A percentile compares a stretch with the other conserved stretches of the same genome.
Evolutionary conservation across 75 land plant genomes (phyloP).

Genomic region (Picea glauca): DNA sequence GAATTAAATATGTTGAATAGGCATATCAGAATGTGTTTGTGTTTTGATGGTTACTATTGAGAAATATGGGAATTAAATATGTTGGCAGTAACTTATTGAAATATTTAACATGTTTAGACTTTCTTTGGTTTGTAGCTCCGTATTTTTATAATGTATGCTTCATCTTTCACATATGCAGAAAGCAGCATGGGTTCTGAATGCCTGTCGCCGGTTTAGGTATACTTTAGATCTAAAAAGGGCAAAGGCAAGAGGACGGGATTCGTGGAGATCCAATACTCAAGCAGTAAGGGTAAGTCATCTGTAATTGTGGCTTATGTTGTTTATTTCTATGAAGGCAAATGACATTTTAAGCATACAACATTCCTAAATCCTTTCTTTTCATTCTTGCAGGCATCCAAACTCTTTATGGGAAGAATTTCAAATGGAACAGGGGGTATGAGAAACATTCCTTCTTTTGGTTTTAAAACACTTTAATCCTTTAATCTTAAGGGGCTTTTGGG

Average conservation of each 20-base stretch:
- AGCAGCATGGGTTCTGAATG: conserved; percentile 85
- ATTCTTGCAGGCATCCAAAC: conserved; percentile 63
- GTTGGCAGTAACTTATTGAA: no score
- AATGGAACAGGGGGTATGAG: conserved; percentile 8
- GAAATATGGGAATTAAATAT: neutral
- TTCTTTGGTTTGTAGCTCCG: neutral
- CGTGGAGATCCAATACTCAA: conserved; percentile 58
- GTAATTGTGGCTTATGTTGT: no score
- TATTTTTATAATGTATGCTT: neutral
- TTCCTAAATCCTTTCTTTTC: neutral
- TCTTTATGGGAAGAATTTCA: conserved; percentile 58
- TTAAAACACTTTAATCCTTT: no score
- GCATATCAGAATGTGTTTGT: neutral
- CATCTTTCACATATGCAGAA: conserved; percentile 26
- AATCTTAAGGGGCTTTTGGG: no score
- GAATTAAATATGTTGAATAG: neutral
- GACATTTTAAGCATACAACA: conserved; percentile 22
- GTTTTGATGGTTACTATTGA: neutral
- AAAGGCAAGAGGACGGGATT: conserved; percentile 32
- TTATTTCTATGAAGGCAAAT: no score
- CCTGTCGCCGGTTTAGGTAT: conserved; percentile 87
- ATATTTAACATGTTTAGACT: no score
- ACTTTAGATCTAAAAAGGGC: conserved; percentile 67
- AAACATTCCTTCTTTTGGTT: no score
- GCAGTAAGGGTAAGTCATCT: conserved; percentile 47